Percentiles rank a stretch among this genome's conserved stretches.
Conservation (phyloP, 352 stramenopile genomes). For the Pythium folliculosum region DNA sequence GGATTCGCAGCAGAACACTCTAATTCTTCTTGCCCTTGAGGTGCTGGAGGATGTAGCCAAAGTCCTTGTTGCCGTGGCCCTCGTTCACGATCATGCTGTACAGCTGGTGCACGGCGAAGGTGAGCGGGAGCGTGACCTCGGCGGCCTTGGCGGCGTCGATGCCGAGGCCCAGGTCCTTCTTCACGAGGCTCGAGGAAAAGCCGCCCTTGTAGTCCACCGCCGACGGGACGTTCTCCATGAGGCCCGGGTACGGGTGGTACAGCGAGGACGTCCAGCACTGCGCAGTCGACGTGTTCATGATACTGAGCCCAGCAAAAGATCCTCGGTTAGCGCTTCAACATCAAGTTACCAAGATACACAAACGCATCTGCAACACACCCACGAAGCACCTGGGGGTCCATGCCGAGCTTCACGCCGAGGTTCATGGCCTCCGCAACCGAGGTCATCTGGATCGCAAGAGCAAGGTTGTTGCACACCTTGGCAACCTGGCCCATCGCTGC, state of each 20-base stretch:
- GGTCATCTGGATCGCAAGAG: slow-evolving; percentile 97
- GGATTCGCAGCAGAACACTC: not conserved
- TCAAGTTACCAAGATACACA: not conserved
- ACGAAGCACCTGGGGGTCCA: slow-evolving; percentile 93
- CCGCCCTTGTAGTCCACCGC: slow-evolving; percentile 89
- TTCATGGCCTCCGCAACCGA: slow-evolving; percentile 96
- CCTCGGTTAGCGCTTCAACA: not conserved
- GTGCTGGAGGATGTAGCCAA: slow-evolving; percentile 84
- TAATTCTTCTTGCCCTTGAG: slow-evolving; percentile 73
- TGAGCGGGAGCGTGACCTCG: slow-evolving; percentile 77
- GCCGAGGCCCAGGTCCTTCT: slow-evolving; percentile 96
- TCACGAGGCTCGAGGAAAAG: slow-evolving; percentile 93
- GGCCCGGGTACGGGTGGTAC: slow-evolving; percentile 94
- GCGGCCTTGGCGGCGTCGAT: slow-evolving; percentile 89
- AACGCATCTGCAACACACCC: slow-evolving; percentile 32
- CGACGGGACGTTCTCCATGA: slow-evolving; percentile 89
- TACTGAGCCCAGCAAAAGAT: slow-evolving; percentile 38
- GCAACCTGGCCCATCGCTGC: slow-evolving; percentile 80
- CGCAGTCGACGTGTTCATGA: slow-evolving; percentile 97
- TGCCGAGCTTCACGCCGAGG: slow-evolving; percentile 93
- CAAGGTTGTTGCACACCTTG: slow-evolving; percentile 99
- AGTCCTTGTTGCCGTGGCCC: slow-evolving; percentile 84
- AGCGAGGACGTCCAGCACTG: slow-evolving; percentile 96
- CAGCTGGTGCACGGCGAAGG: slow-evolving; percentile 72
- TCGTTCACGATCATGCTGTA: slow-evolving; percentile 83